A percentile compares a stretch with the other conserved stretches of the same genome.
These are phyloP conservation scores for Citrus inodora DNA, from an alignment of 345 rosid species.

Conservation along the genomic window DNA sequence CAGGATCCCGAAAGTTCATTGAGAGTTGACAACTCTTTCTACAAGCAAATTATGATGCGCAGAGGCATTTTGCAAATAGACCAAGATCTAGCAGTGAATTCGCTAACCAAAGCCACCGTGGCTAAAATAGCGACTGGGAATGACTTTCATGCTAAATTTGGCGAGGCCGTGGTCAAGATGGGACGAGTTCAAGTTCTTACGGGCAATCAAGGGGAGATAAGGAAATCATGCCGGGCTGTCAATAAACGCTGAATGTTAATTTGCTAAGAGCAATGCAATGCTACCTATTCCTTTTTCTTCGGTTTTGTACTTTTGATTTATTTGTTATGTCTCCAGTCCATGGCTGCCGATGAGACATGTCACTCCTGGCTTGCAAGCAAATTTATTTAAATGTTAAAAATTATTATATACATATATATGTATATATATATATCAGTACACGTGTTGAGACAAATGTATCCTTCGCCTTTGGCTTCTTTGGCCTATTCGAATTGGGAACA, in stretches of 20 bases:
- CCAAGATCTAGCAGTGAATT: slow-evolving; percentile 40
- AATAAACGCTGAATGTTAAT: slow-evolving; percentile 10
- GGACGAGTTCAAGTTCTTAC: slow-evolving; percentile 30
- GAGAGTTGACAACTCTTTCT: slow-evolving; percentile 46
- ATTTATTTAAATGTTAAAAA: too few relatives aligned
- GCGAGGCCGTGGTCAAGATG: slow-evolving; percentile 47
- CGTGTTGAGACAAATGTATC: too few relatives aligned
- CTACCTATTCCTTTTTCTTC: neutral
- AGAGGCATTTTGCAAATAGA: slow-evolving; percentile 55
- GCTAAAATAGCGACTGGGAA: slow-evolving; percentile 19
- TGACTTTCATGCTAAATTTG: slow-evolving; percentile 40
- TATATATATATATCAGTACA: too few relatives aligned
- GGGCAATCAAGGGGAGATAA: slow-evolving; percentile 36
- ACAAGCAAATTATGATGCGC: slow-evolving; percentile 28
- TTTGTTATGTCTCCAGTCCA: too few relatives aligned
- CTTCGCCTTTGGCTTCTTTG: too few relatives aligned
- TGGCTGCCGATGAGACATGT: too few relatives aligned
- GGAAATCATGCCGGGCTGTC: slow-evolving; percentile 43
- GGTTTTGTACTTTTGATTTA: neutral
- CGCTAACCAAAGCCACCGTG: slow-evolving; percentile 28
- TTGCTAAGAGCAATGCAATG: neutral
- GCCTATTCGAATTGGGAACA: too few relatives aligned
- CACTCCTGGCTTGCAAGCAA: too few relatives aligned
- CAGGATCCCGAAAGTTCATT: slow-evolving; percentile 36
- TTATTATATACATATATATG: too few relatives aligned